phyloP scores from a whole-genome alignment of 177 flowering plant genomes.

The Viscum album region DNA sequence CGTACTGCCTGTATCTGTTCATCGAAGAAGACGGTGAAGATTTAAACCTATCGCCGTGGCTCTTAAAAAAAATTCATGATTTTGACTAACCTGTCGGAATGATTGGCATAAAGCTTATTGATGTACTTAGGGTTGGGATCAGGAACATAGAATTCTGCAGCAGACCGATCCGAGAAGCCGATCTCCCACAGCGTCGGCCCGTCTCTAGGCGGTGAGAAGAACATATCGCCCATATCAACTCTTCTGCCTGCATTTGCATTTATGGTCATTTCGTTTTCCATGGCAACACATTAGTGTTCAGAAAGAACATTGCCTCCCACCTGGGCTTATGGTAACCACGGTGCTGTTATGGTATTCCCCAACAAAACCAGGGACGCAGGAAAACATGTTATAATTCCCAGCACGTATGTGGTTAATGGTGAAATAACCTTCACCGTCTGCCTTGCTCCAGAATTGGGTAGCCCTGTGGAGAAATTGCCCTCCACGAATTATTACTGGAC shows the following conservation, averaged over 20 bases:
- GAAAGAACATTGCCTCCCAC: conserved; percentile 14
- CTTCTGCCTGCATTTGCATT: conserved; percentile 13
- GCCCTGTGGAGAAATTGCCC: conserved; percentile 18
- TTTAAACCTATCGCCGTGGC: background rate
- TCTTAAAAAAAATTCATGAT: too few species aligned
- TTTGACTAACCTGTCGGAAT: conserved; percentile 31
- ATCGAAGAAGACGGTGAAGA: background rate
- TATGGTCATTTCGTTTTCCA: too few species aligned
- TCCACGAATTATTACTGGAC: background rate
- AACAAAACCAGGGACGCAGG: conserved; percentile 37
- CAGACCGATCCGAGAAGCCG: conserved; percentile 46
- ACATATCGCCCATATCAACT: conserved; percentile 25
- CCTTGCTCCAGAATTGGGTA: conserved; percentile 43
- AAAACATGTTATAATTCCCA: conserved; percentile 31
- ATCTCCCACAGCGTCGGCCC: conserved; percentile 56
- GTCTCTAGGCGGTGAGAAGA: conserved; percentile 37
- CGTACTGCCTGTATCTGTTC: conserved; percentile 37
- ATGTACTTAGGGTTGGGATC: conserved; percentile 43
- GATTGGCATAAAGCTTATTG: conserved; percentile 31
- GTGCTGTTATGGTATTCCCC: conserved; percentile 27
- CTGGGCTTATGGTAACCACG: conserved; percentile 21
- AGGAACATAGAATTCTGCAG: conserved; percentile 44
- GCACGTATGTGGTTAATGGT: conserved; percentile 20
- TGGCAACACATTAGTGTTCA: background rate
- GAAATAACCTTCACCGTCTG: conserved; percentile 27